phyloP scores from a whole-genome alignment of 2,329 filamentous ascomycete genomes.

The Pseudonectria foliicola region DNA sequence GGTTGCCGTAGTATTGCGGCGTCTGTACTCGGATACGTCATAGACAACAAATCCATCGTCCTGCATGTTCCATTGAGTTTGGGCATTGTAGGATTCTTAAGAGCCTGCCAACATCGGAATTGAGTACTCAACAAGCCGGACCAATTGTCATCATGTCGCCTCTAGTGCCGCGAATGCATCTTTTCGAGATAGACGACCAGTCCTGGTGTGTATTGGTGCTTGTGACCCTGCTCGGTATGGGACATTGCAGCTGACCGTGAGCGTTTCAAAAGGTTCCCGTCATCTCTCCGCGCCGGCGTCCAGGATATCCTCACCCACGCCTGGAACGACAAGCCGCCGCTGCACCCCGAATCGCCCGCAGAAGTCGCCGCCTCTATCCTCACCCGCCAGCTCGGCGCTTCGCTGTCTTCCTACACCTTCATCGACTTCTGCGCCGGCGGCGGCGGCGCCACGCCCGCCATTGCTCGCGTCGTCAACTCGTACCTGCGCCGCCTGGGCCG shows the following conservation, averaged over 20 bases:
- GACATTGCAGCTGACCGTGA: slow-evolving; percentile 1
- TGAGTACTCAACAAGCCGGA: background rate
- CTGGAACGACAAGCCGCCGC: slow-evolving; percentile 54
- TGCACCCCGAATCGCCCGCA: slow-evolving; percentile 53
- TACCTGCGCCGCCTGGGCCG: slow-evolving; percentile 22
- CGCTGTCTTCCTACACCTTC: slow-evolving; percentile 50
- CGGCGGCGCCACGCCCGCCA: slow-evolving; percentile 61
- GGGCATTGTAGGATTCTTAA: slow-evolving; percentile 6
- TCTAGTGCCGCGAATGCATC: slow-evolving; percentile 51
- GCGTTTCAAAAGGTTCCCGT: slow-evolving; percentile 52
- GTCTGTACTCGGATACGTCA: background rate
- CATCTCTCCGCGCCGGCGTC: slow-evolving; percentile 55
- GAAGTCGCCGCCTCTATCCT: slow-evolving; percentile 53
- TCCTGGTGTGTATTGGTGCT: slow-evolving; percentile 43
- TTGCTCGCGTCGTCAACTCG: slow-evolving; percentile 53
- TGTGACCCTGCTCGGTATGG: background rate
- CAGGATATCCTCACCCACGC: slow-evolving; percentile 57
- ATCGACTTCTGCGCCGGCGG: slow-evolving; percentile 72
- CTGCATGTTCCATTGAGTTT: background rate
- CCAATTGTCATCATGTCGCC: slow-evolving; percentile 34
- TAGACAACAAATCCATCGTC: background rate
- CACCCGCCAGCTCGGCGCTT: slow-evolving; percentile 38
- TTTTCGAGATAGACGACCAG: slow-evolving; percentile 63
- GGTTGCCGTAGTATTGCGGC: too few species aligned
- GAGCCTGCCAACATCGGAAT: background rate